Base-by-base conservation (phyloP, 768 basidiomycete species). In the Boletus reticulatus region DNA sequence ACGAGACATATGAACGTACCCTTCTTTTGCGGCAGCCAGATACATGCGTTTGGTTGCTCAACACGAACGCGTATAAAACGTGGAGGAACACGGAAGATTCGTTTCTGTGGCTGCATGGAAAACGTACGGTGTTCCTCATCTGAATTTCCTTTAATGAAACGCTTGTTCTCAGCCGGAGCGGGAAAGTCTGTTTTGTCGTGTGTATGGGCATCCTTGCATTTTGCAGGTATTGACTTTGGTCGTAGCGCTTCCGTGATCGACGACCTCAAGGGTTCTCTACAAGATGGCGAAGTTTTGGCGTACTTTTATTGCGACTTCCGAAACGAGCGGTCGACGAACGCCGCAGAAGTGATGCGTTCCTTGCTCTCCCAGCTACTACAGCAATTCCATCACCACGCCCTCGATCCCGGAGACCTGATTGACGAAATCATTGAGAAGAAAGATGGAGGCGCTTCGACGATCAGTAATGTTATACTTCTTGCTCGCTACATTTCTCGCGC, bases 261-360 rank as follows among this genome's bases (percentile, higher is more conserved):
- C 0, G 12, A 20, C 34, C 43, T 60, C 17, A 37, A 27, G 9
- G 17, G 4, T 4, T 19, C 31, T 0, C 29, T 50, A 4, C 12
- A 37, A 2, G 53, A 53, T 13, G 54, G 32, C 11, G 52, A 60
- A 9, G 6, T 48, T 1, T 20, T 66, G 12, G 29, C 17, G 4
- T 60, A 48, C n/a, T 63, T 66, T 16, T 66, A 68, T 6, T 66
- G 63, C 4, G 53, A 66, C 43, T 68, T 66, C 11, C 60, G 29
- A 29, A 29, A 29, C 7, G 29, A 29, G 29, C 29, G 29, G 29
- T 29, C 29, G 29, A 29, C 29, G 56, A 20, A 49, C 20, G 41
- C 52, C 2, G 16, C 41, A 9, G 56, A 62, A 32, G 46, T 62
- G 17, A 47, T 66, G 46, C 61, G 57, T 1, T 62, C 66, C 8